These are phyloP conservation scores for Aspergillus jensenii DNA, from an alignment of 2,329 filamentous ascomycete genomes.

Conservation along the genomic window DNA sequence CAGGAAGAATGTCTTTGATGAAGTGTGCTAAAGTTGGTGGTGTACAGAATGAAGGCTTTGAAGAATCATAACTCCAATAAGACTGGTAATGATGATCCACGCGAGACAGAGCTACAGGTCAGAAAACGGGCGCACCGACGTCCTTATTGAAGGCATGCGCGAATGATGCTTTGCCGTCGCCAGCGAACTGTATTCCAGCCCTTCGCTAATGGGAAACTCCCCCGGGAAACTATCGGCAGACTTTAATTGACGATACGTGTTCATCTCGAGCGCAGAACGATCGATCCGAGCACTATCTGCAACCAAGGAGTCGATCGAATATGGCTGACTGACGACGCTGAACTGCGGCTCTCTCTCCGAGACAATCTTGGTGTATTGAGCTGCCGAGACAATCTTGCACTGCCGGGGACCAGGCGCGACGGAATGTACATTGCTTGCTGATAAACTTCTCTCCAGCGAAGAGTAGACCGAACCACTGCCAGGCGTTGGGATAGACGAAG, in stretches of 20 bases:
- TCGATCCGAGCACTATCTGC: conserved; percentile 10
- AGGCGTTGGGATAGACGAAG: conserved; percentile 6
- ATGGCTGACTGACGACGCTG: conserved; percentile 9
- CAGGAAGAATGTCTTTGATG: conserved; percentile 18
- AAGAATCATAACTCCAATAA: conserved; percentile 3
- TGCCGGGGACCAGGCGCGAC: conserved; percentile 10
- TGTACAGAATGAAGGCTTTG: conserved; percentile 3
- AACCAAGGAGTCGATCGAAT: conserved; percentile 15
- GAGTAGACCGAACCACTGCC: conserved; percentile 24
- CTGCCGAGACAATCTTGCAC: conserved; percentile 11
- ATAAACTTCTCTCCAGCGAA: conserved; percentile 14
- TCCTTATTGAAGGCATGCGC: conserved; percentile 21
- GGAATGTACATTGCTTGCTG: conserved; percentile 8
- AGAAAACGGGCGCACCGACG: conserved; percentile 32
- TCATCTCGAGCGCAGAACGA: conserved; percentile 15
- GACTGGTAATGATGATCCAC: not conserved
- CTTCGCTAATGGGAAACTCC: conserved; percentile 33
- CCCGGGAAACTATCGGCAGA: conserved; percentile 34
- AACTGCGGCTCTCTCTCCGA: conserved; percentile 12
- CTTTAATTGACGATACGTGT: conserved; percentile 12
- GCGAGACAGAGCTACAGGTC: conserved; percentile 18
- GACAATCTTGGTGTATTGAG: conserved; percentile 15
- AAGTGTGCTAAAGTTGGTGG: not conserved
- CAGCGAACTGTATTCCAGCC: conserved; percentile 25
- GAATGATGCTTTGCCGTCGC: conserved; percentile 25